phyloP scores from a whole-genome alignment of 202 grass and related monocot species.

The Elaeis oleifera region DNA sequence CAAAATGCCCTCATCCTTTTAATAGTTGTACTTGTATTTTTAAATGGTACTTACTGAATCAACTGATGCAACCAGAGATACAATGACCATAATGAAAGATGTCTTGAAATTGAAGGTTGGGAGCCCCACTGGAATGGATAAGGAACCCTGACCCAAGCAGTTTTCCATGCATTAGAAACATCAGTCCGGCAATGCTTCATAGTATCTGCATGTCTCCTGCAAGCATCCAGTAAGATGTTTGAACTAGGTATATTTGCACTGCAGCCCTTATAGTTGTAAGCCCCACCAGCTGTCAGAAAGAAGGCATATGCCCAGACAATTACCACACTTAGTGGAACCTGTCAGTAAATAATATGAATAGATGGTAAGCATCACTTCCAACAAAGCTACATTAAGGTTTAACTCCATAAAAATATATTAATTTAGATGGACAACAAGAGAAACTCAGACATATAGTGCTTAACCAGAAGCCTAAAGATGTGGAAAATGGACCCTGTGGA shows the following conservation, averaged over 20 bases:
- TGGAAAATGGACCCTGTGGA: no score
- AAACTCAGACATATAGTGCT: no score
- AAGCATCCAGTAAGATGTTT: slow-evolving; percentile 85
- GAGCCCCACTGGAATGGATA: slow-evolving; percentile 97
- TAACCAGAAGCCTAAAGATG: no score
- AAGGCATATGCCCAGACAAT: slow-evolving; percentile 96
- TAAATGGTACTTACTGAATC: slow-evolving; percentile 63
- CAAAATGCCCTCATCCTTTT: no score
- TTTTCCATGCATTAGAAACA: slow-evolving; percentile 89
- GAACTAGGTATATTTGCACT: slow-evolving; percentile 83
- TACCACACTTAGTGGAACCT: slow-evolving; percentile 86
- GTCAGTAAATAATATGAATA: slow-evolving; percentile 23
- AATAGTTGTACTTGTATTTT: no score
- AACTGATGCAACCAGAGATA: slow-evolving; percentile 82
- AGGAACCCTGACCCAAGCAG: slow-evolving; percentile 77
- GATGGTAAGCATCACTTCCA: neutral
- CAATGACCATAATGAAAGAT: slow-evolving; percentile 68
- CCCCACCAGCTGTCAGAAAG: slow-evolving; percentile 88
- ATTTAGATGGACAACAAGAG: no score
- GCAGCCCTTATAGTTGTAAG: slow-evolving; percentile 90
- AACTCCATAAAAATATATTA: no score
- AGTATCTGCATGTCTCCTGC: slow-evolving; percentile 60
- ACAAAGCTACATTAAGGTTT: neutral
- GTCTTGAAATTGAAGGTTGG: slow-evolving; percentile 88
- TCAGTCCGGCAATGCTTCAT: slow-evolving; percentile 90